Conservation (phyloP, 2,329 filamentous ascomycete species). For the Aspergillus oerlinghausenensis region DNA sequence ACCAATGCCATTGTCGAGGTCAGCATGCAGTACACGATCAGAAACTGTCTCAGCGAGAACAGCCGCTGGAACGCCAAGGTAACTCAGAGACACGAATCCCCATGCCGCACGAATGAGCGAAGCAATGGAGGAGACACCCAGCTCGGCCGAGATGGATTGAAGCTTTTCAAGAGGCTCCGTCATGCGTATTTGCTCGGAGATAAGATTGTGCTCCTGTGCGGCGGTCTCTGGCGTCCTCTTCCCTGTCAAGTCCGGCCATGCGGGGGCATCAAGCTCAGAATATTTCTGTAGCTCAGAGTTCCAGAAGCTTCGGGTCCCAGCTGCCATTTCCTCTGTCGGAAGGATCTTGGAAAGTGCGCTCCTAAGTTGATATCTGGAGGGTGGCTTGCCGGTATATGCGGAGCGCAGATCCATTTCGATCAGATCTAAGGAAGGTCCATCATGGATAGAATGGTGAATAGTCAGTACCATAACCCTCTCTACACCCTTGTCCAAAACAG, state of each 20-base stretch:
- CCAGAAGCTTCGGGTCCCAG: conserved; percentile 22
- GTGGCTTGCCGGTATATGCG: conserved; percentile 19
- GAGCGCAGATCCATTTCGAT: conserved; percentile 24
- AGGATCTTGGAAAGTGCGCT: conserved; percentile 24
- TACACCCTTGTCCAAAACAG: conserved; percentile 24
- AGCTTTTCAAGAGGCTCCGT: conserved; percentile 15
- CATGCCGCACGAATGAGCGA: conserved; percentile 28
- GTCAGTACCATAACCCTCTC: conserved; percentile 32
- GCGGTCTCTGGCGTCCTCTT: conserved; percentile 11
- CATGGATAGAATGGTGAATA: conserved; percentile 32
- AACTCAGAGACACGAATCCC: conserved; percentile 24
- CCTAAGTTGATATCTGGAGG: conserved; percentile 22
- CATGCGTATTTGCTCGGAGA: conserved; percentile 14
- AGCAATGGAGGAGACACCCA: conserved; percentile 26
- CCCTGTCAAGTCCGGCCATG: conserved; percentile 26
- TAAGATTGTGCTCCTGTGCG: conserved; percentile 13
- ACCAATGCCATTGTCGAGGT: conserved; percentile 25
- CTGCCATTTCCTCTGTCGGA: conserved; percentile 9
- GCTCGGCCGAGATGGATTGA: conserved; percentile 12
- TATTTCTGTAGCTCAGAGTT: conserved; percentile 19
- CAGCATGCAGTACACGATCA: conserved; percentile 24
- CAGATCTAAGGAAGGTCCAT: conserved; percentile 28
- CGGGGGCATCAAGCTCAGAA: conserved; percentile 17
- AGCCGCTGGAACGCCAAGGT: conserved; percentile 22
- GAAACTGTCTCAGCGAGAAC: conserved; percentile 33